These are phyloP conservation scores for Grosmannia huntii DNA, from an alignment of 2,329 filamentous ascomycete species.

Conservation along the genomic window DNA sequence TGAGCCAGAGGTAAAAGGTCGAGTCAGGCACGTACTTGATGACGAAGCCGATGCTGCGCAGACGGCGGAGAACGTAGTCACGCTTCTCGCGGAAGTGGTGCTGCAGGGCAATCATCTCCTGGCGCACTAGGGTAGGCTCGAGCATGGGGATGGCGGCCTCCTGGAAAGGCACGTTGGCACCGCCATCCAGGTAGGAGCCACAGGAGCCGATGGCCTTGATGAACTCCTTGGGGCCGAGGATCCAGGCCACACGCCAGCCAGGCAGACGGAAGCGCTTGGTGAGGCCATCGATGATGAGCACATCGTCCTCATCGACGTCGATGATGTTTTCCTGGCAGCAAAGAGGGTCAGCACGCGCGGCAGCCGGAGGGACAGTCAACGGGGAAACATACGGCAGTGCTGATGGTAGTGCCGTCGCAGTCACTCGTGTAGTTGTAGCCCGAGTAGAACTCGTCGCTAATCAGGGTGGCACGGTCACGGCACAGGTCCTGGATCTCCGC, in stretches of 20 bases:
- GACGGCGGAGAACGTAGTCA: conserved; percentile 72
- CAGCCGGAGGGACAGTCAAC: background rate
- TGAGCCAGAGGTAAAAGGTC: conserved; percentile 82
- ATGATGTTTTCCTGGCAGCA: conserved; percentile 55
- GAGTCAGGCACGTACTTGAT: conserved; percentile 77
- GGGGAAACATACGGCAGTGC: conserved; percentile 42
- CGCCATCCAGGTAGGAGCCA: conserved; percentile 87
- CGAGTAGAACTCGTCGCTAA: conserved; percentile 94
- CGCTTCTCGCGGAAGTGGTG: conserved; percentile 82
- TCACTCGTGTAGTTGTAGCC: conserved; percentile 92
- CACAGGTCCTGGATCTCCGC: conserved; percentile 88
- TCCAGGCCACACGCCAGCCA: conserved; percentile 95
- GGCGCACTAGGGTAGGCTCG: conserved; percentile 66
- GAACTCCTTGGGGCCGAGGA: conserved; percentile 90
- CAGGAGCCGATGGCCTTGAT: conserved; percentile 87
- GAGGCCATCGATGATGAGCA: conserved; percentile 87
- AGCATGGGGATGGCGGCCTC: conserved; percentile 88
- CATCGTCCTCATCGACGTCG: conserved; percentile 80
- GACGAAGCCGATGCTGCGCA: conserved; percentile 76
- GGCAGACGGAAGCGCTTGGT: conserved; percentile 95
- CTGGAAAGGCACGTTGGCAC: conserved; percentile 90
- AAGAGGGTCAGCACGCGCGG: background rate
- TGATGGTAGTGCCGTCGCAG: conserved; percentile 84
- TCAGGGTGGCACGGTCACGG: conserved; percentile 77
- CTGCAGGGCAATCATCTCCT: conserved; percentile 84